A percentile compares a stretch with the other conserved stretches of the same genome.
These are phyloP conservation scores for Arbutus unedo DNA, from an alignment of 148 eudicot genomes.

Conservation along the genomic window DNA sequence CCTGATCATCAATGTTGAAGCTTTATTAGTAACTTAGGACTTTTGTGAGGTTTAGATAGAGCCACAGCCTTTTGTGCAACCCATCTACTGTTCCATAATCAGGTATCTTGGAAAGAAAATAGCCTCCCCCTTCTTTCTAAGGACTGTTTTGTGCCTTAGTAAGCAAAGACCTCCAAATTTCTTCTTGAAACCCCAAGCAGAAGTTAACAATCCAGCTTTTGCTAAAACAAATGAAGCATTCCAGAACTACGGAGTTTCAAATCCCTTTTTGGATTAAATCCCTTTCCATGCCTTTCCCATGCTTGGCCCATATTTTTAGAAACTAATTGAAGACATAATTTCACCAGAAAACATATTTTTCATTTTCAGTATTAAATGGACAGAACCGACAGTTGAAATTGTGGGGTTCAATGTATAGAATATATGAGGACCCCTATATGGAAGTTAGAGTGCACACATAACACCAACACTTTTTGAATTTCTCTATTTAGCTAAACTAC, in stretches of 20 bases:
- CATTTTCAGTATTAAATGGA: neutral
- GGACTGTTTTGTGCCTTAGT: neutral
- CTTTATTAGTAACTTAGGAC: neutral
- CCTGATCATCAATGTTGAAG: neutral
- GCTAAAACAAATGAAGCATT: neutral
- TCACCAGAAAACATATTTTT: neutral
- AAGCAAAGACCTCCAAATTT: neutral
- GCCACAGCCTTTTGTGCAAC: neutral
- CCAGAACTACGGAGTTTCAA: neutral
- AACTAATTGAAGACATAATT: neutral
- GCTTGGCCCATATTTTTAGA: neutral
- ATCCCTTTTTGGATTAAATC: neutral
- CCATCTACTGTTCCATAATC: neutral
- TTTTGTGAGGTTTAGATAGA: neutral
- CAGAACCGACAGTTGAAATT: neutral
- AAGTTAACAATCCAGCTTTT: neutral
- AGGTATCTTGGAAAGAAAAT: neutral
- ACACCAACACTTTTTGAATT: neutral
- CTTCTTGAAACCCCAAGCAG: neutral
- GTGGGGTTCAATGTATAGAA: neutral
- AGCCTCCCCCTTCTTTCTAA: neutral
- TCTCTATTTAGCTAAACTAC: neutral
- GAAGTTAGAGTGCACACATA: neutral
- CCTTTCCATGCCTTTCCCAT: neutral
- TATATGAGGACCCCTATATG: neutral